Evolutionary conservation across 805 yeast genomes (phyloP).

Genomic region (Helenozyma baotianmanensis): DNA sequence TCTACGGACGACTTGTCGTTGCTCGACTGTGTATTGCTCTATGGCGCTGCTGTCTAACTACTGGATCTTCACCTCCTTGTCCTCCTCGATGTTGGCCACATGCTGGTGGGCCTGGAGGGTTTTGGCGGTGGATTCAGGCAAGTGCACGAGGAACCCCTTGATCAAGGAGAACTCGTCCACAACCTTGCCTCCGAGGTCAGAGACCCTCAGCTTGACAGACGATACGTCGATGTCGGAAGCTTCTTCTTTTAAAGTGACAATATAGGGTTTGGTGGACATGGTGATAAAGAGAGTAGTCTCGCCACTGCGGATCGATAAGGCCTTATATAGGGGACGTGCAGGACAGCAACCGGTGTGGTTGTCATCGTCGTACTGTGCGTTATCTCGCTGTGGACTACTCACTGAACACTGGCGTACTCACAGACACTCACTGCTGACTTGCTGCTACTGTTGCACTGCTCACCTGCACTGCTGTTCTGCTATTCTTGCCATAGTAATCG

Average conservation of each 20-base stretch:
- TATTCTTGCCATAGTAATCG: too few species aligned
- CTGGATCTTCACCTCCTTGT: conserved; percentile 54
- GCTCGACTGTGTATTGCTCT: too few species aligned
- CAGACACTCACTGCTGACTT: too few species aligned
- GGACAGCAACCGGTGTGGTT: conserved; percentile 7
- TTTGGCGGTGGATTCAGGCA: conserved; percentile 50
- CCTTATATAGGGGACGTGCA: conserved; percentile 4
- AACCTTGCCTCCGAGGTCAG: conserved; percentile 55
- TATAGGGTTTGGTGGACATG: conserved; percentile 32
- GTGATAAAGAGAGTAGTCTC: conserved; percentile 1
- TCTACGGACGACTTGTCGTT: too few species aligned
- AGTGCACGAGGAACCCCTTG: conserved; percentile 60
- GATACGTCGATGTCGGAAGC: conserved; percentile 37
- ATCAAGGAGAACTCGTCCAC: conserved; percentile 58
- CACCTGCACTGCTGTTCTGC: too few species aligned
- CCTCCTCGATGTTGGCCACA: conserved; percentile 63
- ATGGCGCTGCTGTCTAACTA: conserved; percentile 1
- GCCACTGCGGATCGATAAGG: conserved; percentile 3
- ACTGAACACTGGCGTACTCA: too few species aligned
- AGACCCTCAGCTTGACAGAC: conserved; percentile 44
- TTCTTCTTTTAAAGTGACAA: conserved; percentile 45
- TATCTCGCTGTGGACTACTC: not conserved
- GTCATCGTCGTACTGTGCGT: not conserved
- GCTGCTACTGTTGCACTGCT: too few species aligned
- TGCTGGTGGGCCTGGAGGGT: conserved; percentile 45